Percentiles rank a stretch among this genome's conserved stretches.
Conservation (phyloP, 495 filamentous ascomycete genomes). For the Niebla homalea region DNA sequence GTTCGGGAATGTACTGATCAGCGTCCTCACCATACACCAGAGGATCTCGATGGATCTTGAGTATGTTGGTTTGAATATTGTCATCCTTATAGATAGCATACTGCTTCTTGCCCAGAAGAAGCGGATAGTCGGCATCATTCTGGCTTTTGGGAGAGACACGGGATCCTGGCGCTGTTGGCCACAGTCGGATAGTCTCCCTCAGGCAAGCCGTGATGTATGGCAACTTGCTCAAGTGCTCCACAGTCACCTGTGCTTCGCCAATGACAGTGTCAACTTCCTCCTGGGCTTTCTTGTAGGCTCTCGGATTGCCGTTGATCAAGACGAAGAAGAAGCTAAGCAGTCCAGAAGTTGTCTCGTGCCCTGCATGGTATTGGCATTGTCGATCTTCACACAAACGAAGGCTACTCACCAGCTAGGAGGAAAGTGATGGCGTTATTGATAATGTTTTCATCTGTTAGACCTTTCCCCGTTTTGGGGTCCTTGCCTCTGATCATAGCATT, state of each 20-base stretch:
- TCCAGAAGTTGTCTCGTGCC: constrained; percentile 62
- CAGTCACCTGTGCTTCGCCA: constrained; percentile 46
- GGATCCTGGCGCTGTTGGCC: constrained; percentile 44
- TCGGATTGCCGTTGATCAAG: constrained; percentile 47
- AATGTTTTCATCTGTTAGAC: constrained; percentile 40
- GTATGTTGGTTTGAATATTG: constrained; percentile 40
- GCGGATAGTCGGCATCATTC: constrained; percentile 40
- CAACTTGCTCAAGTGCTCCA: constrained; percentile 55
- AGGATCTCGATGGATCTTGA: constrained; percentile 53
- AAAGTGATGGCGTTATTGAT: constrained; percentile 63
- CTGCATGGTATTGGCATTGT: constrained; percentile 21
- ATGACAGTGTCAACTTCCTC: constrained; percentile 55
- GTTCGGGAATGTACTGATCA: constrained; percentile 48
- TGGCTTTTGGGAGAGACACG: constrained; percentile 23
- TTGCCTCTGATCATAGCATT: constrained; percentile 55
- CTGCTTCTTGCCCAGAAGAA: constrained; percentile 14
- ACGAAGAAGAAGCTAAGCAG: constrained; percentile 42
- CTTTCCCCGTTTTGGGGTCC: constrained; percentile 53
- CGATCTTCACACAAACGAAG: not conserved
- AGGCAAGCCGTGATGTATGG: constrained; percentile 52
- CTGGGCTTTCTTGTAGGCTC: constrained; percentile 44
- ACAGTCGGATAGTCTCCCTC: constrained; percentile 57
- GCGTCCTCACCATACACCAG: constrained; percentile 49
- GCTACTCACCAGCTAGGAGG: constrained; percentile 38
- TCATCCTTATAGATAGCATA: constrained; percentile 46